Base-by-base conservation (phyloP, 306 rosid genomes). In the Castanea sativa region DNA sequence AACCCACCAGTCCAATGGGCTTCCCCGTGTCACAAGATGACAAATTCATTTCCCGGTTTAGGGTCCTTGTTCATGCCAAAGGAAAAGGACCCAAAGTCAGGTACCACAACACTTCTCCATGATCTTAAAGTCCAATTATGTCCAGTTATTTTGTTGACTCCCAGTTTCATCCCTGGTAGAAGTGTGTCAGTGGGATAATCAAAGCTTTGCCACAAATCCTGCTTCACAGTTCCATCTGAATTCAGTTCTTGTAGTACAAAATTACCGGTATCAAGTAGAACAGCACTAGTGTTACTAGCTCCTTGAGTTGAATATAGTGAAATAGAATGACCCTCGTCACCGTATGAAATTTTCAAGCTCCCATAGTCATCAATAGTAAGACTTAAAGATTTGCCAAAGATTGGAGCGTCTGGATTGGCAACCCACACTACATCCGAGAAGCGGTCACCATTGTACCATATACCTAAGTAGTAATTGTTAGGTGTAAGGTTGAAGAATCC, bases 181-280 rank as follows among this genome's bases (percentile, higher is more conserved):
- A 83, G 83, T 23, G 76, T 83, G 19, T 78, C 83, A 6, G 80
- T 78, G 8, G 83, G 83, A 61, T 74, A 56, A 52, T 83, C 83
- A 59, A 78, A 78, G 76, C 83, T 83, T 33, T 83, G 77, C 86
- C 86, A 83, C 69, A 79, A 35, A 2, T 65, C 76, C 52, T 27
- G 64, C 76, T 55, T 69, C 5, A 58, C 32, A 6, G 73, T 53
- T 12, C 78, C 86, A 61, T 70, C 74, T n/a, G 65, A 35, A n/a
- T 67, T 80, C 27, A 73, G 41, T 55, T 73, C 80, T 15, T 53
- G 35, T 21, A 84, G 75, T 9, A 80, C 63, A 71, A 84, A 75
- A 52, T 80, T 80, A 5, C 87, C 84, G 19, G 5, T 64, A 19
- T 80, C 76, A 16, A 19, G 53, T 23, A 84, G 69, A 71, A 68